Percentiles rank a stretch among this genome's conserved stretches.
phyloP scores from a whole-genome alignment of 352 stramenopile species.

The Phytophthora multivora region DNA sequence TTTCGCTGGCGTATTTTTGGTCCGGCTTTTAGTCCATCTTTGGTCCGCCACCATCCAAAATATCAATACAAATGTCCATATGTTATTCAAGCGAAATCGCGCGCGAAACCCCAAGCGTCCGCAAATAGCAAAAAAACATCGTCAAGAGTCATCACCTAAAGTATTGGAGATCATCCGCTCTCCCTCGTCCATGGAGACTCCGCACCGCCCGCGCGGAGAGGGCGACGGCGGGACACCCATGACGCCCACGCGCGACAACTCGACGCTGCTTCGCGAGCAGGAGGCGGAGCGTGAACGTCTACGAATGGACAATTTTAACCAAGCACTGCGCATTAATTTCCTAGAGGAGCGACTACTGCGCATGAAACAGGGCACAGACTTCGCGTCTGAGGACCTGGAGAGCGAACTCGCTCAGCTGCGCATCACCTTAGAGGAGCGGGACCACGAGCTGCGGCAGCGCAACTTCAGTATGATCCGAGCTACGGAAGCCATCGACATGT shows the following conservation, averaged over 20 bases:
- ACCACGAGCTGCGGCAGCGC: conserved; percentile 64
- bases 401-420: conserved; percentile 62
- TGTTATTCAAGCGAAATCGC: conserved; percentile 9
- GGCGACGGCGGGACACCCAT: conserved; percentile 8
- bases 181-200: conserved; percentile 27
- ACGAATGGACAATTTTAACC: conserved; percentile 79
- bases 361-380: conserved; percentile 65
- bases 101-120: conserved; percentile 17
- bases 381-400: conserved; percentile 65
- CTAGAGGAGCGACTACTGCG: conserved; percentile 71
- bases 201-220: conserved; percentile 12
- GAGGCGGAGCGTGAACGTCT: conserved; percentile 62
- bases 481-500: conserved; percentile 57
- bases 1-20: conserved; percentile 5
- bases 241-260: conserved; percentile 30
- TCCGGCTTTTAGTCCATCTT: conserved; percentile 8
- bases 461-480: conserved; percentile 66
- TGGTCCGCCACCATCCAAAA: conserved; percentile 12
- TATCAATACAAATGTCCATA: conserved; percentile 9
- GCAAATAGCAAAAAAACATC: conserved; percentile 10
- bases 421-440: conserved; percentile 63
- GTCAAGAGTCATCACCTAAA: conserved; percentile 4
- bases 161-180: conserved; percentile 5
- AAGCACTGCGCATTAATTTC: conserved; percentile 65
- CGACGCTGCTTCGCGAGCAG: conserved; percentile 57